Base-by-base conservation (phyloP, 169 alveolate genomes). In the Condylostoma magnum region DNA sequence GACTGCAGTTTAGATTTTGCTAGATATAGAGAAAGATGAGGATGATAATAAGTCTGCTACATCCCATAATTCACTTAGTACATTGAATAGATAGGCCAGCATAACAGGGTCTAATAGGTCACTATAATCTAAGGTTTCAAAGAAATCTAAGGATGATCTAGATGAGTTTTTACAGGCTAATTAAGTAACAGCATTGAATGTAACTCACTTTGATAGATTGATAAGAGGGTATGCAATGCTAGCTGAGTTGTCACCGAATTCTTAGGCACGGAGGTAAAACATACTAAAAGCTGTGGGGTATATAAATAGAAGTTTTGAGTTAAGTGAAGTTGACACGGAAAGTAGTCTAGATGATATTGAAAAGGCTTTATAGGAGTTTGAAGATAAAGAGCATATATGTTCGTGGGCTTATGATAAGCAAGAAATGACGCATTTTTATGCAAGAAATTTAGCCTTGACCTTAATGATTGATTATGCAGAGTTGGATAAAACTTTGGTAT, bases 21-120 rank as follows among this genome's bases (percentile, higher is more conserved):
- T 82, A 51, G 95, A 85, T 56, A 80, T 89, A n/a, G 95, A 89
- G 60, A 89, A 89, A 37, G 86, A 86, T 30, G 79, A 80, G 75
- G 90, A 80, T 30, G 94, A 88, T 31, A 89, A 82, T 27, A 27
- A 33, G 41, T 22, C 38, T n/a, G 25, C 12, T 37, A 37, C 38
- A 20, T 22, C 38, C 25, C n/a, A n/a, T n/a, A n/a, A n/a, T n/a
- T n/a, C 77, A 58, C 57, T 74, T 60, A 83, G 85, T 38, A 79
- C 72, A 65, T 66, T 70, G 38, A 71, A 74, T 54, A 74, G 83
- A 50, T 55, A 80, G 4, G 73, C 83, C 28, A 74, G 73, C 79
- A 15, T 8, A 10, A 66, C 82, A 25, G 79, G 83, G 69, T 74
- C 81, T 12, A 57, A 66, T 22, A 71, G 85, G 10, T 57, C 77